A percentile compares a stretch with the other conserved stretches of the same genome.
Evolutionary conservation across 192 early-diverging fungal species (phyloP).

Genomic region (Dissophora ornata): DNA sequence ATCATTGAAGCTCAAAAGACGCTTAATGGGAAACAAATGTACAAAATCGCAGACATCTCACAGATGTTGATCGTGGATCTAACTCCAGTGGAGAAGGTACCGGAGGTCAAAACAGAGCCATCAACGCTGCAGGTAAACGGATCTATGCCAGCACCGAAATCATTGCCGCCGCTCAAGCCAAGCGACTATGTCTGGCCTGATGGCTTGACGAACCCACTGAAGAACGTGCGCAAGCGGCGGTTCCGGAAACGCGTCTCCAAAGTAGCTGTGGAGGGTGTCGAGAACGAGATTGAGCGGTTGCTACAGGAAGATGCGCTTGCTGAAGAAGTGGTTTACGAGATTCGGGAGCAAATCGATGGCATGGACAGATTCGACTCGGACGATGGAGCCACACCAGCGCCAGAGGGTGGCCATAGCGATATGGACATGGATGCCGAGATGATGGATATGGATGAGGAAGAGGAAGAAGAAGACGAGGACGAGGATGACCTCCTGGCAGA

Average conservation of each 20-base stretch:
- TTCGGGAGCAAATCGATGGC: constrained; percentile 19
- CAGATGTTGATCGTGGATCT: constrained; percentile 67
- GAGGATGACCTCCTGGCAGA: constrained; percentile 58
- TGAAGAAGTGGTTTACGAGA: constrained; percentile 72
- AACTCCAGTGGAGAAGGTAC: neutral
- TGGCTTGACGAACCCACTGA: constrained; percentile 82
- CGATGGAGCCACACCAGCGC: constrained; percentile 46
- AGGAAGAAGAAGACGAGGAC: constrained; percentile 56
- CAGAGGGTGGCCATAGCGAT: constrained; percentile 52
- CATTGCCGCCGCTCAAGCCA: constrained; percentile 40
- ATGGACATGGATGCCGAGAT: constrained; percentile 58
- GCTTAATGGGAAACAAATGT: constrained; percentile 85
- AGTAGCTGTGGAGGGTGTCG: constrained; percentile 83
- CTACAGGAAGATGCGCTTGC: constrained; percentile 78
- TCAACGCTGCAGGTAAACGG: neutral
- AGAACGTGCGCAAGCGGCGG: constrained; percentile 78
- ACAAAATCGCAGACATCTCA: constrained; percentile 86
- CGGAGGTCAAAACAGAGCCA: constrained; percentile 21
- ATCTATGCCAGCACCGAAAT: constrained; percentile 9
- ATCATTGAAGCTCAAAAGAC: constrained; percentile 91
- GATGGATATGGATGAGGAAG: constrained; percentile 58
- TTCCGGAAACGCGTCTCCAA: constrained; percentile 86
- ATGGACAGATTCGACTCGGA: constrained; percentile 32
- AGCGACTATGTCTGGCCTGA: constrained; percentile 81
- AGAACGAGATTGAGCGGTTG: constrained; percentile 84